Evolutionary conservation across 176 grass and related monocot species (phyloP), one percentile per base, ranked within the genome.

Genomic region (Hyparrhenia diplandra): DNA sequence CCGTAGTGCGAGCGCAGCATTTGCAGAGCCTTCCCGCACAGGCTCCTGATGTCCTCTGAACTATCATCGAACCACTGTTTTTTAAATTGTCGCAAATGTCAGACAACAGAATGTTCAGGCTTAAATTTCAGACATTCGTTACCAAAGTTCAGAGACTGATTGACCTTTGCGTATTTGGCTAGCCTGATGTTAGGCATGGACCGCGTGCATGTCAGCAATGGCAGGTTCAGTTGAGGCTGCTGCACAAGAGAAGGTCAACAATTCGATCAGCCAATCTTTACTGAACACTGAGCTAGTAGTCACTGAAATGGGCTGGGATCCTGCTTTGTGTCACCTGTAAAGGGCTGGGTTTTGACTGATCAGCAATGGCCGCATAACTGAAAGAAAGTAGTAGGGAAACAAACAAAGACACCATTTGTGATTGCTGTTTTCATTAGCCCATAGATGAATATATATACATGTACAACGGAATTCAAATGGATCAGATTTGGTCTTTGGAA

Each of bases 1-100:
- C 91, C 86, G 84, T 98, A 91, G 6, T 84, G 78, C 14, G 54
- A 37, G 42, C 36, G 76, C 17, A 94, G 79, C 88, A 67, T 87
- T 10, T 84, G 72, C 9, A 98, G 83, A 12, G 92, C 86, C 69
- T 90, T 87, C 76, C 92, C 71, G 46, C 95, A 94, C 23, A 87
- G 89, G 13, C 79, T 69, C 72, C 90, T 84, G 36, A 98, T 92
- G 66, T 98, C 92, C 12, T 87, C 86, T 0, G 84, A 77, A 11
- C 92, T 52, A 67, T 98, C 95, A 39, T 87, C 75, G 75, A 98
- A 98, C 95, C 95, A 94, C 95, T 94, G 82, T 17, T 73, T 73
- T 9, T 18, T 59, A 2, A 18, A 1, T 47, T 20, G 1, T 32
- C 17, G 0, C 16, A 13, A 6, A 37, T 37, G 6, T 5, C 8